phyloP scores from a whole-genome alignment of 306 rosid species.

The Psophocarpus tetragonolobus region DNA sequence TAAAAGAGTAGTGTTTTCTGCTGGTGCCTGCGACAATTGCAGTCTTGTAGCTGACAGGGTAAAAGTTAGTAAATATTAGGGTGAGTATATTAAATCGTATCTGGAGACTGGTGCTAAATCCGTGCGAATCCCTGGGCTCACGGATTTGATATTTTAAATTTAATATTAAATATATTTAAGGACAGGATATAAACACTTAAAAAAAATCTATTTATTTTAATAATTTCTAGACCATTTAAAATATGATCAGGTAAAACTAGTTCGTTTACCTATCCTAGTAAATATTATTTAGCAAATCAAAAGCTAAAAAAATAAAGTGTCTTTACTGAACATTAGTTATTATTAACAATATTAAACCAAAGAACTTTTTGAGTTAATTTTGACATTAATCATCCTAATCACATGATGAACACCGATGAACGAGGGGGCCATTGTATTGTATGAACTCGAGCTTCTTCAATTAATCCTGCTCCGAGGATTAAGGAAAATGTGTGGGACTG shows the following conservation, averaged over 20 bases:
- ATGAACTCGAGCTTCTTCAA: background rate
- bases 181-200: too few species aligned
- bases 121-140: too few species aligned
- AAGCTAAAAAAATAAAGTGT: conserved; percentile 31
- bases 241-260: too few species aligned
- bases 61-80: conserved; percentile 24
- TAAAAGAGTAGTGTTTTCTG: conserved; percentile 4
- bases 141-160: too few species aligned
- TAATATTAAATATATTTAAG: too few species aligned
- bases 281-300: conserved; percentile 27
- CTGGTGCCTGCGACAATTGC: background rate
- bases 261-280: too few species aligned
- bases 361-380: background rate
- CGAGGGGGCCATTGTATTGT: background rate
- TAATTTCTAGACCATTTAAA: too few species aligned
- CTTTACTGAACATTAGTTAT: conserved; percentile 17
- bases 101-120: too few species aligned
- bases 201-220: too few species aligned
- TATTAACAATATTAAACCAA: background rate
- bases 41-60: background rate
- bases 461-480: background rate
- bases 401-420: background rate
- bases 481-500: background rate
- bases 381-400: conserved; percentile 12
- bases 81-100: too few species aligned